Evolutionary conservation across 1,284 basidiomycete genomes (phyloP).

Genomic region (Pascua guehoae): DNA sequence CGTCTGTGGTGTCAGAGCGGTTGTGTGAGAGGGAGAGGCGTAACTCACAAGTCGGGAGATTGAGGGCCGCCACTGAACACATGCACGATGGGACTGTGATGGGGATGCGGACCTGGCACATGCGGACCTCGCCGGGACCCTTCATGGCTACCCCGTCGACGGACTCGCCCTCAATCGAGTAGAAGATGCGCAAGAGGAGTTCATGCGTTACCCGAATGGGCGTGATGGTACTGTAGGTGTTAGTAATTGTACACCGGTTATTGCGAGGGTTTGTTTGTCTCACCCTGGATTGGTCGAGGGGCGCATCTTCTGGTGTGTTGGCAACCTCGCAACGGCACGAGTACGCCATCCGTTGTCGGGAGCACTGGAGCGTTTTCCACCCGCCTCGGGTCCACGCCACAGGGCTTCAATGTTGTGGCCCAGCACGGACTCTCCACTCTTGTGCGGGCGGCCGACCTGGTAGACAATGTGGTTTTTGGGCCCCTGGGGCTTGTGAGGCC

Average conservation of each 20-base stretch:
- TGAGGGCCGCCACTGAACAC: constrained; percentile 30
- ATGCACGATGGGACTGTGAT: constrained; percentile 42
- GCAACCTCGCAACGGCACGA: constrained; percentile 39
- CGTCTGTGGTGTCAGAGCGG: background rate
- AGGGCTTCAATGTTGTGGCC: constrained; percentile 28
- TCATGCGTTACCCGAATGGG: constrained; percentile 45
- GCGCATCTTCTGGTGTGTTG: constrained; percentile 45
- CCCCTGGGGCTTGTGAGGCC: constrained; percentile 30
- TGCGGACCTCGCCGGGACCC: constrained; percentile 44
- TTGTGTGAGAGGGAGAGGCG: background rate
- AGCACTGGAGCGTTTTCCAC: constrained; percentile 15
- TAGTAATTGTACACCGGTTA: background rate
- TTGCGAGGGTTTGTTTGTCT: constrained; percentile 7
- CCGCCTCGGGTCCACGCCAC: constrained; percentile 37
- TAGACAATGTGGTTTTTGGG: constrained; percentile 37
- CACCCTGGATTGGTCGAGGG: constrained; percentile 44
- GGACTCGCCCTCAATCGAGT: constrained; percentile 42
- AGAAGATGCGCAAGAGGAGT: constrained; percentile 42
- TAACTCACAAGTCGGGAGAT: constrained; percentile 39
- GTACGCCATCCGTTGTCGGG: constrained; percentile 27
- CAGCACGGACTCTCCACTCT: constrained; percentile 27
- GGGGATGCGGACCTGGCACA: constrained; percentile 40
- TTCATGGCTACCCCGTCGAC: constrained; percentile 20
- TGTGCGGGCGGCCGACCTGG: constrained; percentile 35
- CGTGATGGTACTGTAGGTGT: constrained; percentile 31